Evolutionary conservation across 208 protist species (phyloP), one percentile per base, ranked within the genome.

Genomic region (Wallacemonas sp.): DNA sequence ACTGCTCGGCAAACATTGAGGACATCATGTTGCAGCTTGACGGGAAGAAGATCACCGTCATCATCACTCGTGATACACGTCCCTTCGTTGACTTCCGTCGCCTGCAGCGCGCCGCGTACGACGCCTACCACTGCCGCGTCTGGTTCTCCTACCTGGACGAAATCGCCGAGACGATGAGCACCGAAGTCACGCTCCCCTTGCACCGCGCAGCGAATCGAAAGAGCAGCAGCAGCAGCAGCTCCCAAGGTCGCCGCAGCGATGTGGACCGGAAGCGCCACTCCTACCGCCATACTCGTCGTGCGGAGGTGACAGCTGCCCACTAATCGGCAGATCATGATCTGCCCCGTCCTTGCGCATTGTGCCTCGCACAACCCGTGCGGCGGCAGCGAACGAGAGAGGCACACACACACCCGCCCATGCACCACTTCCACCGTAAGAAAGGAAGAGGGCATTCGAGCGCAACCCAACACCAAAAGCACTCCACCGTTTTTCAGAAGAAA

Each of bases 61-160:
- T 93, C 62, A 86, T 93, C 66, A 73, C 66, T 12, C 70, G 87
- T 36, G 68, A 76, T 15, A 67, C 73, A 0, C 63, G 73, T 27
- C 53, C 66, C 27, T 90, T 85, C 52, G 68, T 93, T 9, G 87
- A 93, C 78, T 93, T 93, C 63, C 87, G 87, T 17, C 73, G 76
- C 41, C 64, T 93, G 32, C 87, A 93, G 75, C 83, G 87, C 17
- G 80, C 75, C 0, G 74, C 78, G 24, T 93, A 84, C 48, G 79
- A 93, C 12, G 71, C 83, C 6, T 93, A 80, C 68, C 83, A 80
- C 48, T 93, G 87, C 77, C 83, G 87, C 39, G 73, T 93, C 27
- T 93, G 87, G 87, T 87, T 87, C 62, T 73, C 78, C 29, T 93
- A 93, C 77, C 63, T 88, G 1, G 87, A 93, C 58, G 87, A 93